phyloP scores from a whole-genome alignment of 305 asterid genomes.

The Fraxinus nigra region DNA sequence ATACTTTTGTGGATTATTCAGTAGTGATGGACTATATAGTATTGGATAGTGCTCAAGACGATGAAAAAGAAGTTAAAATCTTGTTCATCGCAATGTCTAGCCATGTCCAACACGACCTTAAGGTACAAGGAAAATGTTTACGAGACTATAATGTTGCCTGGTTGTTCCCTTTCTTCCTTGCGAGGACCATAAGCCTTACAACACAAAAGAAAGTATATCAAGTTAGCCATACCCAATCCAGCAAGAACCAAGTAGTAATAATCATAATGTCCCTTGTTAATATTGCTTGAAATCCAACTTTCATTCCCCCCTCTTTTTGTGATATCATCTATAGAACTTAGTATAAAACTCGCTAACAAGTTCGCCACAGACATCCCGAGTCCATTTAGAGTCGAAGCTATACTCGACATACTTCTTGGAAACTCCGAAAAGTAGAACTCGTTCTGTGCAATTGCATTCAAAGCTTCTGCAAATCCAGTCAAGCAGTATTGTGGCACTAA shows the following conservation, averaged over 20 bases:
- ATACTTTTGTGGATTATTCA: not conserved
- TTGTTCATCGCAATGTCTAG: not conserved
- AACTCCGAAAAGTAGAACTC: slow-evolving; percentile 59
- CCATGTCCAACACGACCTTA: not conserved
- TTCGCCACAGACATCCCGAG: slow-evolving; percentile 46
- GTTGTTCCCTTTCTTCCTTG: slow-evolving; percentile 25
- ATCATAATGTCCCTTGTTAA: slow-evolving; percentile 61
- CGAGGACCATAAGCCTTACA: slow-evolving; percentile 49
- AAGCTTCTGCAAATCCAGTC: slow-evolving; percentile 54
- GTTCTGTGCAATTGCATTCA: slow-evolving; percentile 52
- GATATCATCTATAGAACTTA: slow-evolving; percentile 38
- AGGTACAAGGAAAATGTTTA: not conserved
- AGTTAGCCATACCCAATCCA: slow-evolving; percentile 43
- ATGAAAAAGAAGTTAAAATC: not conserved
- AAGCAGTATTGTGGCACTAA: slow-evolving; percentile 57
- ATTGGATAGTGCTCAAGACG: not conserved
- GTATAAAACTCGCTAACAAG: slow-evolving; percentile 44
- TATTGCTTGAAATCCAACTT: slow-evolving; percentile 57
- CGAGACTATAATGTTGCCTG: not conserved
- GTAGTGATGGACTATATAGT: not conserved
- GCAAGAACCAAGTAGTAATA: slow-evolving; percentile 65
- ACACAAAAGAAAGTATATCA: slow-evolving; percentile 51
- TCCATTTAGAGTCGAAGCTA: slow-evolving; percentile 42
- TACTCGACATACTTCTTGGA: slow-evolving; percentile 64
- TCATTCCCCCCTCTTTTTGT: slow-evolving; percentile 40